Conservation (phyloP, 75 land plant genomes). For the Cupressus sempervirens region DNA sequence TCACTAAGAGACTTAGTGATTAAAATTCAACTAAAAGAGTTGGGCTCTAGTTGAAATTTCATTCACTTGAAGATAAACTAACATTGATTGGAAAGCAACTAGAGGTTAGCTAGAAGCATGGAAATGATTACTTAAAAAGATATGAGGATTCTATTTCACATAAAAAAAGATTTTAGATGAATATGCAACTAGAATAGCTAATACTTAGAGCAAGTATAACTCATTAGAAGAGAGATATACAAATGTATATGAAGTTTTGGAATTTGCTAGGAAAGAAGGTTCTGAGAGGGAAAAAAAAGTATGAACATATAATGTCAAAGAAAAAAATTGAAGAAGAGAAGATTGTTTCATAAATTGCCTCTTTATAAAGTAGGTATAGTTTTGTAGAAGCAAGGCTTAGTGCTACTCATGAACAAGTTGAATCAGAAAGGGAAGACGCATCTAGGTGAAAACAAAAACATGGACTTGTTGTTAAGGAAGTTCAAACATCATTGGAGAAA, state of each 20-base stretch:
- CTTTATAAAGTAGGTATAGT: conserved; percentile 63
- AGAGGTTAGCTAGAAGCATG: conserved; percentile 69
- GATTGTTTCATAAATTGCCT: conserved; percentile 46
- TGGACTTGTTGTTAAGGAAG: conserved; percentile 63
- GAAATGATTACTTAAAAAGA: conserved; percentile 71
- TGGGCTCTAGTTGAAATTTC: conserved; percentile 59
- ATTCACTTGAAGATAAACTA: conserved; percentile 73
- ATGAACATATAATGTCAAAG: conserved; percentile 42
- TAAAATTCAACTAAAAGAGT: conserved; percentile 60
- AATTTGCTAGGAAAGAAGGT: conserved; percentile 50
- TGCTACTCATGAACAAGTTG: conserved; percentile 79
- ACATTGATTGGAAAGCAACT: conserved; percentile 63
- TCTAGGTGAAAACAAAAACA: conserved; percentile 83
- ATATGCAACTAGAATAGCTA: too few species aligned
- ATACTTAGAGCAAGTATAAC: conserved; percentile 55
- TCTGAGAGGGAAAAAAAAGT: conserved; percentile 72
- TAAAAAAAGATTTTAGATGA: conserved; percentile 66
- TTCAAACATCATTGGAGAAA: conserved; percentile 64
- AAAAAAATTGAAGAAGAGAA: conserved; percentile 60
- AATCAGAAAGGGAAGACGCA: conserved; percentile 88
- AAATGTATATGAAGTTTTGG: conserved; percentile 41
- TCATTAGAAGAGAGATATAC: conserved; percentile 58
- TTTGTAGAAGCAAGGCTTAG: conserved; percentile 88
- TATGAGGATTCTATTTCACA: conserved; percentile 77
- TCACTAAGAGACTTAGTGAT: conserved; percentile 55